A percentile compares a stretch with the other conserved stretches of the same genome.
Conservation (phyloP, 2,329 filamentous ascomycete genomes). For the Exophiala dermatitidis region DNA sequence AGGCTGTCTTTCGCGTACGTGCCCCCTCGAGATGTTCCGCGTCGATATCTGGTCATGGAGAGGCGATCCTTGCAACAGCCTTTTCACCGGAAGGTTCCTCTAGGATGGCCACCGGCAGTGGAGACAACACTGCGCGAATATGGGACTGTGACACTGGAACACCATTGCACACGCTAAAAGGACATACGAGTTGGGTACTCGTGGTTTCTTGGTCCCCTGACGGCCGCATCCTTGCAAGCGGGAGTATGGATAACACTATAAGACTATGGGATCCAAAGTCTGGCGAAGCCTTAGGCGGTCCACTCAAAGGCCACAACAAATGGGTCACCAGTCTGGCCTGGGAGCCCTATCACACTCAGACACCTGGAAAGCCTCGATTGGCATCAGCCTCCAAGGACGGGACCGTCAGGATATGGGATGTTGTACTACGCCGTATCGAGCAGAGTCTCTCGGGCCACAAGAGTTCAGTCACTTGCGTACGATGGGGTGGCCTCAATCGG, state of each 20-base stretch:
- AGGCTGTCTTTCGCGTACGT: slow-evolving; percentile 89
- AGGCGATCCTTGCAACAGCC: slow-evolving; percentile 77
- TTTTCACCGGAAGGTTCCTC: slow-evolving; percentile 76
- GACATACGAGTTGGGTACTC: slow-evolving; percentile 84
- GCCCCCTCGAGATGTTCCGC: slow-evolving; percentile 85
- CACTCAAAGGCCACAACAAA: slow-evolving; percentile 78
- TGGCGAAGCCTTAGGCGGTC: slow-evolving; percentile 63
- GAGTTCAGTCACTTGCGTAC: slow-evolving; percentile 78
- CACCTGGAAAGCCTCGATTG: slow-evolving; percentile 64
- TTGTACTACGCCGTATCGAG: slow-evolving; percentile 69
- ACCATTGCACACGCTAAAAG: slow-evolving; percentile 74
- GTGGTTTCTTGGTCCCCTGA: slow-evolving; percentile 84
- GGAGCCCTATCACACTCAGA: slow-evolving; percentile 86
- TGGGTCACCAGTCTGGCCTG: slow-evolving; percentile 83
- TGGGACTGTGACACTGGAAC: slow-evolving; percentile 95
- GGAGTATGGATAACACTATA: slow-evolving; percentile 89
- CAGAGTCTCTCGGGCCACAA: slow-evolving; percentile 83
- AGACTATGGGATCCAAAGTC: slow-evolving; percentile 76
- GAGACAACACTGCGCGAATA: slow-evolving; percentile 83
- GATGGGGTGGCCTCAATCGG: slow-evolving; percentile 83
- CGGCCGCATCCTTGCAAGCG: slow-evolving; percentile 71
- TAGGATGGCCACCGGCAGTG: slow-evolving; percentile 77
- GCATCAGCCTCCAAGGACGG: slow-evolving; percentile 85
- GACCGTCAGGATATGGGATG: slow-evolving; percentile 81
- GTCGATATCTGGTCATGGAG: slow-evolving; percentile 81